Evolutionary conservation across 176 grass and related monocot species (phyloP).

Genomic region (sorghum (Sorghum bicolor)): Sorghum_bicolor_NCBIv3 NC_012873.2:13290001-13290500

Average conservation of each 20-base stretch:
- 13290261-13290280: neutral
- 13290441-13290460: slow-evolving; percentile 82
- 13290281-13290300: neutral
- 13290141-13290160: neutral
- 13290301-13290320: neutral
- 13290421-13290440: slow-evolving; percentile 56
- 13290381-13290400: slow-evolving; percentile 59
- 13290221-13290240: neutral
- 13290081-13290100: neutral
- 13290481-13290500: slow-evolving; percentile 78
- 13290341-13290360: neutral
- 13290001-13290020: neutral
- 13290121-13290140: neutral
- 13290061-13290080: neutral
- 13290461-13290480: slow-evolving; percentile 50
- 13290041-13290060: neutral
- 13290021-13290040: neutral
- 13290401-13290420: slow-evolving; percentile 83
- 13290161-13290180: neutral
- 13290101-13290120: slow-evolving; percentile 1
- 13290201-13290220: neutral
- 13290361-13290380: neutral
- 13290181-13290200: neutral
- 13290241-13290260: neutral
- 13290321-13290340: neutral